Conservation (phyloP, 2,329 filamentous ascomycete genomes). For the Dactylonectria macrodidyma region DNA sequence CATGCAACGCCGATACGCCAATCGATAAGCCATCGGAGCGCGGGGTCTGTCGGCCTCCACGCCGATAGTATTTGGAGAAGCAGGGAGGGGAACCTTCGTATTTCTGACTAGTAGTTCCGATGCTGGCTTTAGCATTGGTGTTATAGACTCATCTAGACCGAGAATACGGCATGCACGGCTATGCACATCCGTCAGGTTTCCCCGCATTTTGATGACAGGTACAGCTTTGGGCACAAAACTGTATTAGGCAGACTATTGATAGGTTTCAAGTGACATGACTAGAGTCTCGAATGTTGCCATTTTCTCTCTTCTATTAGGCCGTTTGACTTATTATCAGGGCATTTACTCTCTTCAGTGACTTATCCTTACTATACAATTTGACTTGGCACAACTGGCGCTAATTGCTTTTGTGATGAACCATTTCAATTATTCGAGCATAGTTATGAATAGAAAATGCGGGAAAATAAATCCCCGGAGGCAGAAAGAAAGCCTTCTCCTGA, state of each 20-base stretch:
- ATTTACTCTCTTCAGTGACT: not conserved
- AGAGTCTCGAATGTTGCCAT: not conserved
- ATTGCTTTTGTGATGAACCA: not conserved
- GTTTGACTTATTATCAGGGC: not conserved
- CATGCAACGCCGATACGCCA: not conserved
- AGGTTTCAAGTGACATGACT: not conserved
- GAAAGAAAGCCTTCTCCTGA: not conserved
- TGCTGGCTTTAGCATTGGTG: not conserved
- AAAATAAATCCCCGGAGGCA: not conserved
- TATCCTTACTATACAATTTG: too few species aligned
- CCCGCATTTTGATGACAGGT: not conserved
- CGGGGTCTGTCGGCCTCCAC: not conserved
- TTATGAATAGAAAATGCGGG: not conserved
- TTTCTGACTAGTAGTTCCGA: not conserved
- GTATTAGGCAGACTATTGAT: not conserved
- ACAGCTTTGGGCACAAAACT: too few species aligned
- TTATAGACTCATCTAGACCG: not conserved
- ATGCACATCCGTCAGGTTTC: not conserved
- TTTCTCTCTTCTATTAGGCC: not conserved
- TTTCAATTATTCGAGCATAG: not conserved
- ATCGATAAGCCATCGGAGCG: not conserved
- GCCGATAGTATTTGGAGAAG: not conserved
- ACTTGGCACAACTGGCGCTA: not conserved
- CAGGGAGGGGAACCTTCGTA: not conserved
- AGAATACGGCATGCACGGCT: not conserved